Base-by-base conservation (phyloP, 805 yeast genomes). In the Groenewaldozyma tartarivorans region DNA sequence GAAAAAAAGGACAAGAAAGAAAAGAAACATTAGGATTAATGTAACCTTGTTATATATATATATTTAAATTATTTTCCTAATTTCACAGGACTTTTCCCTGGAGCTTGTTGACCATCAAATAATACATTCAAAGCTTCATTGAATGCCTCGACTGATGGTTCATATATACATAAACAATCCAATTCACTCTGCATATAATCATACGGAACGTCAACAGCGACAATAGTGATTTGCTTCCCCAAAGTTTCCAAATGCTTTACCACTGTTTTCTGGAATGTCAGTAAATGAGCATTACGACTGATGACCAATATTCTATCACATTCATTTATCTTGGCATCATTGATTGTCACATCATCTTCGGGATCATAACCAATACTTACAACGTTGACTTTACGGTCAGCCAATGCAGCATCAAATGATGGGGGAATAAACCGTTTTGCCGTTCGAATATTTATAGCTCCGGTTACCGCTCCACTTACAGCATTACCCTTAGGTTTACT, bases 151-250 rank as follows among this genome's bases (percentile, higher is more conserved):
- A 4, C 20, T n/a, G 20, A 19, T n/a, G 4, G 27, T 20, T 36
- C 35, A 22, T 27, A 38, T 26, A 9, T 38, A 38, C n/a, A 38
- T n/a, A 19, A 30, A 36, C 29, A 24, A 13, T 24, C 29, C 29
- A 24, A 13, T 13, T 24, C 29, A 13, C 29, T 24, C 29, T 24
- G 7, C 36, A 47, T 19, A 48, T 74, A 74, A 52, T 75, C 81
- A 50, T 72, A 74, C 2, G 81, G 81, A 4, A 76, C 69, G 45
- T 72, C 68, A 1, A 77, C 72, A 13, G 79, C 76, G 13, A 74
- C 63, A 4, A 74, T 65, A 9, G 75, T 63, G 52, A 75, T 56
- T 6, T 78, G 79, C 49, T 72, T 74, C 19, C 43, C 43, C 26
- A 74, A 55, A 13, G 68, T 63, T 1, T 74, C 62, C 3, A 75